Percentiles rank a stretch among this genome's conserved stretches.
Conservation (phyloP, 768 basidiomycete genomes). For the Leccinum disarticulatum region DNA sequence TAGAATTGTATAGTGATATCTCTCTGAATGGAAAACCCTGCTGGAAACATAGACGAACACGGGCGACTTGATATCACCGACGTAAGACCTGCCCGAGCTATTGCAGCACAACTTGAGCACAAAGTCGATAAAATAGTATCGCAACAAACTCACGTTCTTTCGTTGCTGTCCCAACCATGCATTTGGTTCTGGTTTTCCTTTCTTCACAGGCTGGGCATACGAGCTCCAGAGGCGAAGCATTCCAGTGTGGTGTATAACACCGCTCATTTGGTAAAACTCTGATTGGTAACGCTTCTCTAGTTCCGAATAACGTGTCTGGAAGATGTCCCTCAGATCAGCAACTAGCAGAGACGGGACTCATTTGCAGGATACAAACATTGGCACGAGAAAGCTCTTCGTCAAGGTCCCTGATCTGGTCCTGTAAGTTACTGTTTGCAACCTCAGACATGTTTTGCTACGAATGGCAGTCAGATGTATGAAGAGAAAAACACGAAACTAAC, state of each 20-base stretch:
- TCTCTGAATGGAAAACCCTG: slow-evolving; percentile 8
- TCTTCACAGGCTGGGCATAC: slow-evolving; percentile 48
- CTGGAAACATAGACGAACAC: not conserved
- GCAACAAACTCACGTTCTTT: slow-evolving; percentile 36
- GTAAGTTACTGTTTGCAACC: slow-evolving; percentile 68
- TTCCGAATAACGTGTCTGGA: slow-evolving; percentile 52
- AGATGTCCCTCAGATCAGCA: slow-evolving; percentile 3
- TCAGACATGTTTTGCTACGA: slow-evolving; percentile 54
- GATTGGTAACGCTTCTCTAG: slow-evolving; percentile 59
- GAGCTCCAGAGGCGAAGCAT: slow-evolving; percentile 64
- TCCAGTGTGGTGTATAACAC: slow-evolving; percentile 69
- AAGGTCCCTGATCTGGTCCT: slow-evolving; percentile 62
- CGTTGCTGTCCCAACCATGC: slow-evolving; percentile 76
- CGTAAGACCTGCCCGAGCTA: slow-evolving; percentile 32
- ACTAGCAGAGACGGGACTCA: not conserved
- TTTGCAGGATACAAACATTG: slow-evolving; percentile 40
- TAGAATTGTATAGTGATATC: slow-evolving; percentile 13
- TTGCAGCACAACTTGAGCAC: not conserved
- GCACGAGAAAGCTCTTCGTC: slow-evolving; percentile 61
- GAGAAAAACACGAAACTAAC: slow-evolving; percentile 1
- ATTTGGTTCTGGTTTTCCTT: slow-evolving; percentile 47
- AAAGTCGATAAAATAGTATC: not conserved
- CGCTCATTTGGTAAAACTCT: slow-evolving; percentile 82
- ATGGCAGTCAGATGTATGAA: slow-evolving; percentile 6
- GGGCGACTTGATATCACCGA: slow-evolving; percentile 14